phyloP scores from a whole-genome alignment of 2,329 filamentous ascomycete species.

The Colletotrichum gloeosporioides region DNA sequence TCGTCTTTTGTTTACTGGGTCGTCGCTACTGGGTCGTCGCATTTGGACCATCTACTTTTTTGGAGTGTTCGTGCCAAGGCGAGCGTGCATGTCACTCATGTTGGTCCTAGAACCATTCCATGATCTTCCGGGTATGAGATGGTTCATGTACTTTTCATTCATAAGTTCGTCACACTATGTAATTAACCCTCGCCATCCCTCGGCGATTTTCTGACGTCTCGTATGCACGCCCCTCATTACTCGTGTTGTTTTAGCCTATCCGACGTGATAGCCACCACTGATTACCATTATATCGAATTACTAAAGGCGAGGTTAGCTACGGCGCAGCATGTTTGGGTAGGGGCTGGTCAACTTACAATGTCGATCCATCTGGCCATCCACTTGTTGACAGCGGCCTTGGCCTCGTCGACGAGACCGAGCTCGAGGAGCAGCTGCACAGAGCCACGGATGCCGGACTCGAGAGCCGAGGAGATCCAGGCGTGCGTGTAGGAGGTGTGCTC shows the following conservation, averaged over 20 bases:
- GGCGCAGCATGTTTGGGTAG: background rate
- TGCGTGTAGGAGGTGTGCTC: conserved; percentile 77
- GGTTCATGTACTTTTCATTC: background rate
- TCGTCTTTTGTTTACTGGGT: background rate
- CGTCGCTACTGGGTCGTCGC: background rate
- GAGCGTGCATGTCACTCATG: background rate
- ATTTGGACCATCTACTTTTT: background rate
- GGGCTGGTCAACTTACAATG: conserved; percentile 32
- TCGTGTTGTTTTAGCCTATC: background rate
- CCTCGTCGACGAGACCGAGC: conserved; percentile 72
- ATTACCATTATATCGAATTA: background rate
- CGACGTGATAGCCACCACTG: background rate
- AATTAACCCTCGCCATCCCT: background rate
- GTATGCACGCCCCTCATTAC: background rate
- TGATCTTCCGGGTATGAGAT: background rate
- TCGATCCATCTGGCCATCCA: conserved; percentile 75
- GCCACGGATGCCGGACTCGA: conserved; percentile 71
- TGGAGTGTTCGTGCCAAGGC: background rate
- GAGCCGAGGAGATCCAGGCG: conserved; percentile 71
- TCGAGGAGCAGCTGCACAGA: conserved; percentile 68
- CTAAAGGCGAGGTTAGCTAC: background rate
- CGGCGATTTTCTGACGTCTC: background rate
- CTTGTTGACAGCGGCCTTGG: conserved; percentile 65
- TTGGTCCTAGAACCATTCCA: background rate
- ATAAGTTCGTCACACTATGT: conserved; percentile 6